Base-by-base conservation (phyloP, 495 filamentous ascomycete genomes). In the Hypoxylon crocopeplum region DNA sequence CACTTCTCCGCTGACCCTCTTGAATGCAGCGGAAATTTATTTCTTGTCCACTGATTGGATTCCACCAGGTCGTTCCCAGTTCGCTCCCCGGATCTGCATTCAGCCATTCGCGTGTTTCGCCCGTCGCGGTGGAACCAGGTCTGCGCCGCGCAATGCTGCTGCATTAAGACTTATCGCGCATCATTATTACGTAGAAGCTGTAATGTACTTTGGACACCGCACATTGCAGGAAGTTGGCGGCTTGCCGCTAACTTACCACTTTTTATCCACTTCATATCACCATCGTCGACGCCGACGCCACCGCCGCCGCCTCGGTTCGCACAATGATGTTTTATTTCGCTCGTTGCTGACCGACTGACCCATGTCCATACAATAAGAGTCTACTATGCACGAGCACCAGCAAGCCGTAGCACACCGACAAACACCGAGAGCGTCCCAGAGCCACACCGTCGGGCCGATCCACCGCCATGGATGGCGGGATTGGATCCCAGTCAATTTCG, bases 61-160 rank as follows among this genome's bases (percentile, higher is more conserved):
- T 47, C 27, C 19, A 32, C 20, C 48, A 5, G 15, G 53, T 20
- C 10, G 44, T 27, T 34, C 30, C 19, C 48, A 39, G 41, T 48
- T 20, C n/a, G 17, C 29, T 21, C 59, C 52, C 52, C 52, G 47
- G 59, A 62, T 62, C 44, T 57, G 40, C 52, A 48, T 30, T 29
- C 10, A 30, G 37, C 30, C 25, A 49, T 37, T 49, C 25, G 45
- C 3, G 37, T 37, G 19, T 8, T 3, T 40, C 5, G 25, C 25
- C 25, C 32, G 32, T 12, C 13, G 32, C 32, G 13, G 12, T 34
- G 32, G 32, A n/a, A n/a, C 12, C 32, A 34, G 12, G 12, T 34
- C 3, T 3, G 7, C 32, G 12, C 32, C 13, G 13, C 32, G 32
- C 7, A 34, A 34, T 3, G 3, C 32, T 34, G 32, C 32, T 7